Evolutionary conservation across 2,329 filamentous ascomycete genomes (phyloP).

Genomic region (Thielaviopsis ethacetica): DNA sequence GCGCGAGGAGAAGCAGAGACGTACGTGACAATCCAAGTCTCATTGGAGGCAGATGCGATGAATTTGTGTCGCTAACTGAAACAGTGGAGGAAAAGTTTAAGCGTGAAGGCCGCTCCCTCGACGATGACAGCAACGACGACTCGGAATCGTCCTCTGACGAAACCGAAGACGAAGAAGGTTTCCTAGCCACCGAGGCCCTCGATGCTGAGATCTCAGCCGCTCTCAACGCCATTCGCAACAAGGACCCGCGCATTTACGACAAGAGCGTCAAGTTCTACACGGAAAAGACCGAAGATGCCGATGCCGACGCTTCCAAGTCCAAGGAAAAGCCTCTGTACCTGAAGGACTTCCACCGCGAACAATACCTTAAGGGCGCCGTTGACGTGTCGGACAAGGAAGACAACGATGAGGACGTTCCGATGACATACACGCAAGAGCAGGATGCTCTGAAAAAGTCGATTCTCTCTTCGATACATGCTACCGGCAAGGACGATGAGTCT

Average conservation of each 20-base stretch:
- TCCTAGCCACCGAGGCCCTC: slow-evolving; percentile 68
- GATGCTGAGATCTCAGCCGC: slow-evolving; percentile 81
- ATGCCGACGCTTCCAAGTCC: slow-evolving; percentile 26
- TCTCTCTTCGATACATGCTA: slow-evolving; percentile 59
- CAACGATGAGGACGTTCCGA: slow-evolving; percentile 29
- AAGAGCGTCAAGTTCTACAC: slow-evolving; percentile 62
- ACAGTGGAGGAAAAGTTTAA: slow-evolving; percentile 78
- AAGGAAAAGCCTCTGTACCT: slow-evolving; percentile 75
- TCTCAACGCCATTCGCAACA: slow-evolving; percentile 70
- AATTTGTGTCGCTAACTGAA: background rate
- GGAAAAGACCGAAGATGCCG: slow-evolving; percentile 34
- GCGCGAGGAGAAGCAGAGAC: slow-evolving; percentile 63
- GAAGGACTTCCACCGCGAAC: slow-evolving; percentile 81
- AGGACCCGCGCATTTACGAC: slow-evolving; percentile 86
- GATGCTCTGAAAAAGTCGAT: slow-evolving; percentile 64
- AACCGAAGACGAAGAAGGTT: slow-evolving; percentile 78
- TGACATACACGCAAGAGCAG: slow-evolving; percentile 79
- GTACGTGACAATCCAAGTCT: slow-evolving; percentile 27
- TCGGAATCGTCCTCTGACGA: slow-evolving; percentile 58
- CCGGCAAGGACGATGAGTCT: slow-evolving; percentile 26
- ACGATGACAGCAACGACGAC: slow-evolving; percentile 32
- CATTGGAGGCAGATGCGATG: background rate
- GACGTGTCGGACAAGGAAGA: slow-evolving; percentile 24
- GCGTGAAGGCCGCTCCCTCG: slow-evolving; percentile 40
- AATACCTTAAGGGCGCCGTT: slow-evolving; percentile 52